These are phyloP conservation scores for Schizophyllum amplum DNA, from an alignment of 1,284 basidiomycete genomes.

Conservation along the genomic window DNA sequence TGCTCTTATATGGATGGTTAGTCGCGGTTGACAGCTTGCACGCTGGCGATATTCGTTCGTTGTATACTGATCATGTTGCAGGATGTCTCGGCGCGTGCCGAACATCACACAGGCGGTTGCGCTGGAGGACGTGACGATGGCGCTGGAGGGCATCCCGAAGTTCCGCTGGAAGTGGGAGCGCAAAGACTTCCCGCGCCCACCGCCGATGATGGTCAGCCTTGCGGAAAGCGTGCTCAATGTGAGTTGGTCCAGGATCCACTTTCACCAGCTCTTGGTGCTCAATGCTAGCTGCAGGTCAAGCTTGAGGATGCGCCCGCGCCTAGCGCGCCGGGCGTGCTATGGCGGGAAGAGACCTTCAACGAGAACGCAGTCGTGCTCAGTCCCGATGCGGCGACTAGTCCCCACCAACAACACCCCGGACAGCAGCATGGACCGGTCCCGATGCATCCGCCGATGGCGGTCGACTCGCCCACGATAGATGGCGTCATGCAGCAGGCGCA, in stretches of 20 bases:
- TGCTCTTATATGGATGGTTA: conserved; percentile 68
- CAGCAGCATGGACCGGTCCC: neutral
- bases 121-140: conserved; percentile 73
- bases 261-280: too few species aligned
- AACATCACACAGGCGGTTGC: conserved; percentile 34
- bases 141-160: conserved; percentile 74
- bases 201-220: conserved; percentile 14
- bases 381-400: neutral
- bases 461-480: neutral
- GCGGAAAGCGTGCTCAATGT: neutral
- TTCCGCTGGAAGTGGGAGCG: conserved; percentile 85
- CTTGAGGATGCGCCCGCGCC: neutral
- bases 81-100: neutral
- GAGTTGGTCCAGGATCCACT: too few species aligned
- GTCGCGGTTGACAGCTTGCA: too few species aligned
- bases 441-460: neutral
- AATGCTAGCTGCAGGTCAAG: neutral
- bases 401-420: neutral
- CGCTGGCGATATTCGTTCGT: too few species aligned
- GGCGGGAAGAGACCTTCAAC: neutral
- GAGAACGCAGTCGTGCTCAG: neutral
- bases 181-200: conserved; percentile 42
- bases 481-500: neutral
- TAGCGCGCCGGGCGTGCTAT: neutral
- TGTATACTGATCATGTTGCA: too few species aligned